Evolutionary conservation across 116 monocot genomes (phyloP).

Genomic region (Zostera marina): DNA sequence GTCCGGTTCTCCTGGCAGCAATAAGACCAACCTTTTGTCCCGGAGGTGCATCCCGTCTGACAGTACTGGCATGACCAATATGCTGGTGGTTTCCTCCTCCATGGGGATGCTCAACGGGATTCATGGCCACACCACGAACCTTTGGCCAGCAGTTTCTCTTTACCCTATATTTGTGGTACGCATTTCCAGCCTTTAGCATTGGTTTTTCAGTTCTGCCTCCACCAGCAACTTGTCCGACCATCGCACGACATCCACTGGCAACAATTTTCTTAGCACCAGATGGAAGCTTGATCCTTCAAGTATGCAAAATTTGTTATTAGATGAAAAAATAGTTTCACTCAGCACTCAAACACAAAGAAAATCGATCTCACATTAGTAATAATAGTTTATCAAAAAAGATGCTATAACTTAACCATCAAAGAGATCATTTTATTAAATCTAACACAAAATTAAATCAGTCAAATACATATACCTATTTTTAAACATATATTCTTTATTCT

Average conservation of each 20-base stretch:
- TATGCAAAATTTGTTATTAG: background rate
- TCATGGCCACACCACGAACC: slow-evolving; percentile 73
- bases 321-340: too few species aligned
- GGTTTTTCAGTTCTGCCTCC: slow-evolving; percentile 56
- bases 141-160: slow-evolving; percentile 73
- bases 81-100: slow-evolving; percentile 74
- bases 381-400: background rate
- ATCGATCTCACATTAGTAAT: background rate
- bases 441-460: background rate
- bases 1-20: slow-evolving; percentile 59
- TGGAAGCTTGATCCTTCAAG: slow-evolving; percentile 49
- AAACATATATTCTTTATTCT: too few species aligned
- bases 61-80: slow-evolving; percentile 50
- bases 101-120: slow-evolving; percentile 62
- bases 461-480: background rate
- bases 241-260: slow-evolving; percentile 43
- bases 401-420: too few species aligned
- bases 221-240: slow-evolving; percentile 57
- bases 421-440: background rate
- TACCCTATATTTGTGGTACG: slow-evolving; percentile 50
- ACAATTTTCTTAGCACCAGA: slow-evolving; percentile 54
- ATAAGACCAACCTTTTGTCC: slow-evolving; percentile 71
- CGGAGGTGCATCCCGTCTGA: slow-evolving; percentile 47
- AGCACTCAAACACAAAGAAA: background rate
- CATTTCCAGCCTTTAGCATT: slow-evolving; percentile 44